phyloP scores from a whole-genome alignment of 192 early-diverging fungal species.

The Globomyces pollinis-pini region DNA sequence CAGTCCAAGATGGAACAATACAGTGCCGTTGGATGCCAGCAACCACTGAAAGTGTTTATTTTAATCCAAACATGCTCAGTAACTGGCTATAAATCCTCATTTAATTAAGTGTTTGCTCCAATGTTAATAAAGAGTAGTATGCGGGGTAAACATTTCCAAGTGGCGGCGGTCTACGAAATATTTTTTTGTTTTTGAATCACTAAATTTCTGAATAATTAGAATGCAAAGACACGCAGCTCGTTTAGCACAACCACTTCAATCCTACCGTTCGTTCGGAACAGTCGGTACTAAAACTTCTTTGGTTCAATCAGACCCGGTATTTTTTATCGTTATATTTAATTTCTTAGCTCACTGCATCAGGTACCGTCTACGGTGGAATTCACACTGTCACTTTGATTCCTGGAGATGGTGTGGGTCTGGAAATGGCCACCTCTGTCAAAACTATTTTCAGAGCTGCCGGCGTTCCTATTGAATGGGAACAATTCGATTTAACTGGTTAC shows the following conservation, averaged over 20 bases:
- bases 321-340: background rate
- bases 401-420: constrained; percentile 96
- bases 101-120: too few relatives aligned
- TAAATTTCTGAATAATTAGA: too few relatives aligned
- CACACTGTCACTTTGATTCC: constrained; percentile 97
- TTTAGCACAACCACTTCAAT: constrained; percentile 2
- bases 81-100: too few relatives aligned
- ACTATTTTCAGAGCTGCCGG: constrained; percentile 87
- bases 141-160: too few relatives aligned
- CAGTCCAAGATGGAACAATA: too few relatives aligned
- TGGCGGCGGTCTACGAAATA: too few relatives aligned
- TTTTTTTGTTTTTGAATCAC: too few relatives aligned
- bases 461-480: constrained; percentile 95
- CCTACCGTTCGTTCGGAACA: background rate
- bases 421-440: constrained; percentile 85
- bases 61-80: too few relatives aligned
- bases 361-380: constrained; percentile 75
- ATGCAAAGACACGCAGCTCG: too few relatives aligned
- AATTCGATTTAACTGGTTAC: constrained; percentile 92
- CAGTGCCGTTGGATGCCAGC: too few relatives aligned
- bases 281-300: constrained; percentile 5
- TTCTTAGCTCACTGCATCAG: constrained; percentile 8
- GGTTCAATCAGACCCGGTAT: constrained; percentile 10
- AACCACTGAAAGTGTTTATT: too few relatives aligned
- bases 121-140: too few relatives aligned